A percentile compares a stretch with the other conserved stretches of the same genome.
phyloP scores from a whole-genome alignment of 2,329 filamentous ascomycete genomes.

The Trichoderma lentiforme region DNA sequence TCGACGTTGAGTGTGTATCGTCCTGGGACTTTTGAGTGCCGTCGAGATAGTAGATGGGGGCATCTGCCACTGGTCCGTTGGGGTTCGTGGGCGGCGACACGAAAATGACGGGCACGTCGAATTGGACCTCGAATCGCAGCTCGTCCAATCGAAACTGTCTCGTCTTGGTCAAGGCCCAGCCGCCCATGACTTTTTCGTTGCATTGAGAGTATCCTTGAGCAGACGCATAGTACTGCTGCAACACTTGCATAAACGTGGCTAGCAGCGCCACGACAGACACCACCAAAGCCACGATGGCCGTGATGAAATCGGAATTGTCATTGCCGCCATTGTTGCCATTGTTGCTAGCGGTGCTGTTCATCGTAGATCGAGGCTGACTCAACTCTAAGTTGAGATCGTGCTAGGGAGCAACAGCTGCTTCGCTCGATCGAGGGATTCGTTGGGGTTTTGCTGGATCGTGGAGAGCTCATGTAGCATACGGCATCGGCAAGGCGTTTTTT shows the following conservation, averaged over 20 bases:
- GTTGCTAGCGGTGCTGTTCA: conserved; percentile 4
- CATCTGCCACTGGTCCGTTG: conserved; percentile 33
- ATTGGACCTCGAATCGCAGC: conserved; percentile 49
- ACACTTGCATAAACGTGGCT: conserved; percentile 45
- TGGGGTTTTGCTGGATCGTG: not conserved
- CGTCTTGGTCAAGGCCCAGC: conserved; percentile 41
- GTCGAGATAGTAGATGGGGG: conserved; percentile 37
- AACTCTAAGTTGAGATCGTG: not conserved
- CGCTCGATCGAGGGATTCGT: not conserved
- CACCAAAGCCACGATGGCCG: conserved; percentile 45
- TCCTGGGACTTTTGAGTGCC: conserved; percentile 37
- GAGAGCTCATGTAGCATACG: not conserved
- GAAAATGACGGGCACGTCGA: conserved; percentile 50
- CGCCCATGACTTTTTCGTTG: conserved; percentile 46
- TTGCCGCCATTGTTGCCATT: not conserved
- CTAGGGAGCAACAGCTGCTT: not conserved
- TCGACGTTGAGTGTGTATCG: conserved; percentile 33
- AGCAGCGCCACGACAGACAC: conserved; percentile 46
- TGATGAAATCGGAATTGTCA: conserved; percentile 33
- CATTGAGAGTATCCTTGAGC: conserved; percentile 49
- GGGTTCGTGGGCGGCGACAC: conserved; percentile 43
- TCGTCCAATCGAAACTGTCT: conserved; percentile 42
- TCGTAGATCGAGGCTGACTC: not conserved
- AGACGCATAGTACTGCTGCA: conserved; percentile 50
- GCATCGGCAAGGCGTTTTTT: not conserved